Conservation (phyloP, 345 rosid genomes). For the Eutrema heterophyllum region DNA sequence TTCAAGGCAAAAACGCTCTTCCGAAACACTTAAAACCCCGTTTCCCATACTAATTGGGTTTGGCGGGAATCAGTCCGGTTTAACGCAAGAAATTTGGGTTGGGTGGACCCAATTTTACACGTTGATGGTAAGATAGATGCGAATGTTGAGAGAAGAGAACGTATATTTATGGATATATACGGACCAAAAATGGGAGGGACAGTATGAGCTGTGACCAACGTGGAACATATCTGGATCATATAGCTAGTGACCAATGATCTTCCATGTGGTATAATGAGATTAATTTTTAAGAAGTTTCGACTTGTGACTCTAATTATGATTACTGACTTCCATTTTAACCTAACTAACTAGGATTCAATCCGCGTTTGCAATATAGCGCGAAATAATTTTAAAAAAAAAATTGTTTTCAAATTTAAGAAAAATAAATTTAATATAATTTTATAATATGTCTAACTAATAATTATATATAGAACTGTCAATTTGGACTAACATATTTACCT, state of each 20-base stretch:
- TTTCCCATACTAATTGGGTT: too few species aligned
- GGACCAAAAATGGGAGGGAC: conserved; percentile 6
- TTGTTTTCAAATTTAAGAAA: too few species aligned
- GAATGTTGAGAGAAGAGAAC: neutral
- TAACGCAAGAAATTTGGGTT: neutral
- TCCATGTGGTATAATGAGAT: conserved; percentile 15
- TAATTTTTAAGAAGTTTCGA: neutral
- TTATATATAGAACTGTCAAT: too few species aligned
- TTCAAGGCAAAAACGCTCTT: neutral
- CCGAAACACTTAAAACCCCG: neutral
- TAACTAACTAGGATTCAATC: too few species aligned
- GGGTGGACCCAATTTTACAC: neutral
- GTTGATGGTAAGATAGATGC: neutral
- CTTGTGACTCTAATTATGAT: neutral
- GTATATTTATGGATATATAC: neutral
- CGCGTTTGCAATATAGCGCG: too few species aligned
- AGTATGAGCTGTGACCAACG: conserved; percentile 21
- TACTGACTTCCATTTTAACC: neutral
- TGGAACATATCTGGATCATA: conserved; percentile 4
- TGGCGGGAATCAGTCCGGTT: neutral
- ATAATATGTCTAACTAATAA: too few species aligned
- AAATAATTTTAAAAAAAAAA: too few species aligned
- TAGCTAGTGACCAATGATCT: conserved; percentile 2
- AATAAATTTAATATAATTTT: too few species aligned
- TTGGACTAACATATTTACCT: too few species aligned